These are phyloP conservation scores for Pleurozium schreberi DNA, from an alignment of 225 moss, liverwort and hornwort genomes.

Conservation along the genomic window DNA sequence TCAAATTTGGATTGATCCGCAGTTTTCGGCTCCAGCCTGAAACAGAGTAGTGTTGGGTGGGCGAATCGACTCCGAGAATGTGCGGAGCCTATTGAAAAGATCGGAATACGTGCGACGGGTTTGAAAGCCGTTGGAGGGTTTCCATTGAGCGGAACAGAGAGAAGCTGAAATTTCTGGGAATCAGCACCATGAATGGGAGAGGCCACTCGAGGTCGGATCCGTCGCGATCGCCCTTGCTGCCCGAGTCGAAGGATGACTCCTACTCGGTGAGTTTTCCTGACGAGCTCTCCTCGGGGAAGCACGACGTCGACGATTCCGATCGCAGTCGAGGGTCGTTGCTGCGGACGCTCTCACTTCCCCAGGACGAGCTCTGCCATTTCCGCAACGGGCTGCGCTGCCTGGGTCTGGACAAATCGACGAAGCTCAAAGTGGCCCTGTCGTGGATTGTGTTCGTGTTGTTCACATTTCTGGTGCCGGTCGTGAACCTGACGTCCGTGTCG, in stretches of 20 bases:
- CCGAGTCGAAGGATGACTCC: neutral
- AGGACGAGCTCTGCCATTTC: constrained; percentile 63
- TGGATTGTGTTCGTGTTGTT: constrained; percentile 56
- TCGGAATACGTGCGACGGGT: neutral
- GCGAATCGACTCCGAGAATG: neutral
- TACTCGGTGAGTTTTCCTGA: neutral
- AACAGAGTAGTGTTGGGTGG: neutral
- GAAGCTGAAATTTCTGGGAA: neutral
- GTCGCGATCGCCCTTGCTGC: constrained; percentile 5
- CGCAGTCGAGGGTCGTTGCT: neutral
- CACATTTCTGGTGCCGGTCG: constrained; percentile 43
- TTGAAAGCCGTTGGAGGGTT: neutral
- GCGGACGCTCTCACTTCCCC: constrained; percentile 13
- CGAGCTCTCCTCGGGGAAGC: neutral
- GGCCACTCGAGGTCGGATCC: neutral
- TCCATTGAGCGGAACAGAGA: neutral
- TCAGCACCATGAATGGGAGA: neutral
- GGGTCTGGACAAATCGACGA: constrained; percentile 70
- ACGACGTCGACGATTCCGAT: neutral
- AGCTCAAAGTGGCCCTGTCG: constrained; percentile 34
- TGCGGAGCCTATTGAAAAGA: neutral
- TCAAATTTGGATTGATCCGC: neutral
- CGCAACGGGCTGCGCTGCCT: constrained; percentile 48
- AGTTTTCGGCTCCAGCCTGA: neutral
- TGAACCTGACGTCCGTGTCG: constrained; percentile 45